Evolutionary conservation across 768 basidiomycete species (phyloP).

Genomic region (Heimioporus sp.): DNA sequence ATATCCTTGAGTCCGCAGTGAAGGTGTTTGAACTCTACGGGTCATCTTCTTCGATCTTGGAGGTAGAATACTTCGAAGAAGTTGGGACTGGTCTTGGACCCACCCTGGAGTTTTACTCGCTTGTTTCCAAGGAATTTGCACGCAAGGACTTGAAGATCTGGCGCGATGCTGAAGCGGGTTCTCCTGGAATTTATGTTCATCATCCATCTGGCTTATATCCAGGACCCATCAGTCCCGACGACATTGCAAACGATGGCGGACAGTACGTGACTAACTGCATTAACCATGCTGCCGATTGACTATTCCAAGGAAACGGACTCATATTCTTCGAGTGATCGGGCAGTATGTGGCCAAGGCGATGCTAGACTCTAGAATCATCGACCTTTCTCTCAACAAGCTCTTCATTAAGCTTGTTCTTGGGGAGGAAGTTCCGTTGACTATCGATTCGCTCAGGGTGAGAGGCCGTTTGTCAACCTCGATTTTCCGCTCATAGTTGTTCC

Average conservation of each 20-base stretch:
- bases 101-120: conserved; percentile 97
- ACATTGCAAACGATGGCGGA: conserved; percentile 69
- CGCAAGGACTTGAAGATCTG: conserved; percentile 85
- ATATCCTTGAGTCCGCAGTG: conserved; percentile 92
- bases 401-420: conserved; percentile 90
- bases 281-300: not conserved
- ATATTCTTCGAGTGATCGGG: conserved; percentile 87
- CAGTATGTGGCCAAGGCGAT: conserved; percentile 97
- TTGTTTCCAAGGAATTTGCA: conserved; percentile 95
- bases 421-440: conserved; percentile 78
- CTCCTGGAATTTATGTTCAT: conserved; percentile 69
- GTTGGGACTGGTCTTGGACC: conserved; percentile 97
- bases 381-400: conserved; percentile 91
- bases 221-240: conserved; percentile 69
- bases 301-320: conserved; percentile 67
- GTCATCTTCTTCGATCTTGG: conserved; percentile 87
- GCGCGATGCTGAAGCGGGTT: conserved; percentile 76
- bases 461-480: not conserved
- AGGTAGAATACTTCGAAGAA: conserved; percentile 99
- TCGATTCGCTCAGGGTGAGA: conserved; percentile 78
- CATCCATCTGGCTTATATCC: conserved; percentile 89
- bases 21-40: conserved; percentile 98
- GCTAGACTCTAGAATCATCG: conserved; percentile 96
- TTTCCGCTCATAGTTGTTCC: conserved; percentile 4
- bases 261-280: conserved; percentile 48